A percentile compares a stretch with the other conserved stretches of the same genome.
Conservation (phyloP, 2,329 filamentous ascomycete genomes). For the Colletotrichum simmondsii region DNA sequence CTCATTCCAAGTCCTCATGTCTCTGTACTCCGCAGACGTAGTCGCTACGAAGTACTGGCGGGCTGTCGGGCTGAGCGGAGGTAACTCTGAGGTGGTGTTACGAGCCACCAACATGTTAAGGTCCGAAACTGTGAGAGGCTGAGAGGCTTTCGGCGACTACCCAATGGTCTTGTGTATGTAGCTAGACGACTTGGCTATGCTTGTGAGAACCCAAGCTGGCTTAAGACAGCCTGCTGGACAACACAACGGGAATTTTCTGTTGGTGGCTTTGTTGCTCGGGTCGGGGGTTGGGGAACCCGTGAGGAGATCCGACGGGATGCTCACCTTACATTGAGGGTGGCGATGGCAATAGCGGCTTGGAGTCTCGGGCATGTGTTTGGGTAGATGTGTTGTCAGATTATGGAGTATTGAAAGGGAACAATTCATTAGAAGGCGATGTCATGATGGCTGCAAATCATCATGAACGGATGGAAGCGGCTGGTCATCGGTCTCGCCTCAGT, state of each 20-base stretch:
- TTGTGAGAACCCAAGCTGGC: neutral
- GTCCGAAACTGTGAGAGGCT: neutral
- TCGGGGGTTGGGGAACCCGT: neutral
- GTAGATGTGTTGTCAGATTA: neutral
- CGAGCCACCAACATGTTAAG: neutral
- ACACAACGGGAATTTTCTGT: neutral
- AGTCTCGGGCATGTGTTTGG: no score
- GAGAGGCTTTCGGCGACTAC: neutral
- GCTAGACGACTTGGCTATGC: neutral
- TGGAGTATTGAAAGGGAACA: neutral
- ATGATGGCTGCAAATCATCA: neutral
- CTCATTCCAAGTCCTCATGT: neutral
- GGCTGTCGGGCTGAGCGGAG: neutral
- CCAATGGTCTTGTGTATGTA: neutral
- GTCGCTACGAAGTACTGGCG: neutral
- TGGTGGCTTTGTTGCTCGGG: neutral
- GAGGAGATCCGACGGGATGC: constrained; percentile 3
- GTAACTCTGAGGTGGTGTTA: neutral
- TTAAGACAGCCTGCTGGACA: neutral
- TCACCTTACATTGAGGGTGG: neutral
- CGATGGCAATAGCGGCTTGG: neutral
- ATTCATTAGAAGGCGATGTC: neutral
- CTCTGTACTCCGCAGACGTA: neutral
- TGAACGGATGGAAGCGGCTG: constrained; percentile 3
- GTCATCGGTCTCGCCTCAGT: constrained; percentile 15